Evolutionary conservation across 78 protist species (phyloP).

Genomic region (Dictyostelium intermedium): DNA sequence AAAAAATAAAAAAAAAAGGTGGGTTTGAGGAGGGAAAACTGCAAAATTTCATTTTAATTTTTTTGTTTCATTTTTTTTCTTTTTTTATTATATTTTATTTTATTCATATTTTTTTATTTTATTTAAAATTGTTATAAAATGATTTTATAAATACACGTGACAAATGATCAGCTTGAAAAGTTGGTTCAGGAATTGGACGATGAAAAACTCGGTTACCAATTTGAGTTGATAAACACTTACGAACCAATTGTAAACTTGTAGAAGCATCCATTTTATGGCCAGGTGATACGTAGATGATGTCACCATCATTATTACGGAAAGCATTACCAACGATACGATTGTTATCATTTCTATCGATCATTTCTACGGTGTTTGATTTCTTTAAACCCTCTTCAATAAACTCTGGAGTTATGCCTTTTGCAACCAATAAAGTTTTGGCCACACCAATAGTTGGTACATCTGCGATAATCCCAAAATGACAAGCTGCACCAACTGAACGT

Average conservation of each 20-base stretch:
- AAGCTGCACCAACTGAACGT: conserved; percentile 83
- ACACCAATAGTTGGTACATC: conserved; percentile 89
- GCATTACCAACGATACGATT: conserved; percentile 7
- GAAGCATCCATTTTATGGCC: conserved; percentile 82
- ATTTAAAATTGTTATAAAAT: not conserved
- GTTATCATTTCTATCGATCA: not conserved
- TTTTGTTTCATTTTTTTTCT: not conserved
- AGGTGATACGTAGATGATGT: conserved; percentile 86
- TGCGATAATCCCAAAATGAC: conserved; percentile 81
- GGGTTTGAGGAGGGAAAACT: not conserved
- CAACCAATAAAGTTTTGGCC: conserved; percentile 77
- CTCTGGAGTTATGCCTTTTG: conserved; percentile 76
- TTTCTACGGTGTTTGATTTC: not conserved
- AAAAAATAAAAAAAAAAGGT: not conserved
- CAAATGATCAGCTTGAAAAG: conserved; percentile 79
- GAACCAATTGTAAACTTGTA: conserved; percentile 58
- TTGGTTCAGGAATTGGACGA: conserved; percentile 87
- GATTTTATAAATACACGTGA: conserved; percentile 66
- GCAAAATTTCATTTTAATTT: not conserved
- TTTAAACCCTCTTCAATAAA: conserved; percentile 9
- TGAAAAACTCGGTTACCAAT: not conserved
- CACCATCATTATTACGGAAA: not conserved
- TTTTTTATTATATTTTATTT: not conserved
- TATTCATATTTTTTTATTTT: not conserved
- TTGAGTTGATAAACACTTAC: not conserved